Conservation (phyloP, 2,329 filamentous ascomycete species). For the Tolypocladium pustulatum region DNA sequence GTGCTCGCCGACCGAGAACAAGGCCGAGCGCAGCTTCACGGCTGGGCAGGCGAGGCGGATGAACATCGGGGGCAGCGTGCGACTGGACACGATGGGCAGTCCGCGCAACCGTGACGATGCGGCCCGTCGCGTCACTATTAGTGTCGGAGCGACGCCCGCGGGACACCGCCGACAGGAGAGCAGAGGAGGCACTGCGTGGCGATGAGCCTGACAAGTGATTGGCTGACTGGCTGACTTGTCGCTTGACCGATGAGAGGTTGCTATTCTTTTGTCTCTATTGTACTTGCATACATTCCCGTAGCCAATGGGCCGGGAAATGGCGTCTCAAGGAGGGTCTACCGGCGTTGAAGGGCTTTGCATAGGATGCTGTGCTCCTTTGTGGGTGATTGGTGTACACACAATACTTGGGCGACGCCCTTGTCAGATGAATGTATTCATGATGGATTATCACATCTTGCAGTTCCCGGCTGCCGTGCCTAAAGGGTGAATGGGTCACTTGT, state of each 20-base stretch:
- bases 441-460: background rate
- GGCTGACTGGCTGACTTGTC: background rate
- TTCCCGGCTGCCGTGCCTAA: background rate
- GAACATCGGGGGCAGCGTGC: conserved; percentile 37
- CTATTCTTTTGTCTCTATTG: background rate
- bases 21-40: conserved; percentile 31
- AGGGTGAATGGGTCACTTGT: background rate
- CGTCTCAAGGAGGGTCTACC: background rate
- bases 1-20: conserved; percentile 36
- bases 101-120: conserved; percentile 13
- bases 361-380: background rate
- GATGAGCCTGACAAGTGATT: conserved; percentile 12
- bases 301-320: background rate
- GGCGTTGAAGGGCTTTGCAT: background rate
- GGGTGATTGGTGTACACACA: background rate
- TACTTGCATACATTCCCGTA: background rate
- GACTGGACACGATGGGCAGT: conserved; percentile 14
- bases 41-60: conserved; percentile 47
- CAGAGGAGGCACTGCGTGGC: conserved; percentile 14
- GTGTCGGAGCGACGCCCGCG: conserved; percentile 14
- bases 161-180: conserved; percentile 20
- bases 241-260: background rate
- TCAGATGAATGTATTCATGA: background rate
- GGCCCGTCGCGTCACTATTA: conserved; percentile 27
- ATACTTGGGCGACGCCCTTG: background rate